Percentiles rank a stretch among this genome's conserved stretches.
These are phyloP conservation scores for Rhizopogon rudus DNA, from an alignment of 768 basidiomycete genomes.

Conservation along the genomic window DNA sequence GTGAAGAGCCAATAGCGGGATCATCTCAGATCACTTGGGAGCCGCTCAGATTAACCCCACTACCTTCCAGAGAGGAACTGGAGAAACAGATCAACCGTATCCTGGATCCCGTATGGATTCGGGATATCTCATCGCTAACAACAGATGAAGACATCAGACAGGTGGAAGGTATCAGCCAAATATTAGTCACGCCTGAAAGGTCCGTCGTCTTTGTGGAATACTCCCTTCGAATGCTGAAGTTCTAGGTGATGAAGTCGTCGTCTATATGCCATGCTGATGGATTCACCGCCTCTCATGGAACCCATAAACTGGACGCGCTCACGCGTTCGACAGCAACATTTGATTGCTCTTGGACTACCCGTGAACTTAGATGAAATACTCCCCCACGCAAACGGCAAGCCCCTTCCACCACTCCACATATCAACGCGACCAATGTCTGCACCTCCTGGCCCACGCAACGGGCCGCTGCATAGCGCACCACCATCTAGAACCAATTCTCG, in stretches of 20 bases:
- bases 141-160: conserved; percentile 74
- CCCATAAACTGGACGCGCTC: conserved; percentile 96
- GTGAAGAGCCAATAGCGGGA: conserved; percentile 31
- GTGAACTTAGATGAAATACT: conserved; percentile 93
- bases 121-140: conserved; percentile 46
- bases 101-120: conserved; percentile 61
- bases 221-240: conserved; percentile 15
- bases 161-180: conserved; percentile 75
- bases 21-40: conserved; percentile 49
- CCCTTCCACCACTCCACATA: conserved; percentile 77
- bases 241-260: conserved; percentile 53
- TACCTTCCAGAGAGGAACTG: conserved; percentile 53
- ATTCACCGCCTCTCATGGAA: conserved; percentile 68
- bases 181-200: conserved; percentile 75
- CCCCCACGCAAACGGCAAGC: conserved; percentile 57
- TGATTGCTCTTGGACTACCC: conserved; percentile 89
- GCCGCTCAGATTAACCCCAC: conserved; percentile 59
- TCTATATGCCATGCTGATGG: conserved; percentile 66
- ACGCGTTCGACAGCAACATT: conserved; percentile 82
- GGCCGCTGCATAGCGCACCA: conserved; percentile 21
- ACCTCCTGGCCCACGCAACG: conserved; percentile 59
- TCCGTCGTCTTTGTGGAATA: conserved; percentile 24
- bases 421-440: conserved; percentile 78
- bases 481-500: conserved; percentile 43
- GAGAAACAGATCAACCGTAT: conserved; percentile 60